Percentiles rank a stretch among this genome's conserved stretches.
Evolutionary conservation across 257 asterid genomes (phyloP).

Genomic region (Ajuga chamaepitys): DNA sequence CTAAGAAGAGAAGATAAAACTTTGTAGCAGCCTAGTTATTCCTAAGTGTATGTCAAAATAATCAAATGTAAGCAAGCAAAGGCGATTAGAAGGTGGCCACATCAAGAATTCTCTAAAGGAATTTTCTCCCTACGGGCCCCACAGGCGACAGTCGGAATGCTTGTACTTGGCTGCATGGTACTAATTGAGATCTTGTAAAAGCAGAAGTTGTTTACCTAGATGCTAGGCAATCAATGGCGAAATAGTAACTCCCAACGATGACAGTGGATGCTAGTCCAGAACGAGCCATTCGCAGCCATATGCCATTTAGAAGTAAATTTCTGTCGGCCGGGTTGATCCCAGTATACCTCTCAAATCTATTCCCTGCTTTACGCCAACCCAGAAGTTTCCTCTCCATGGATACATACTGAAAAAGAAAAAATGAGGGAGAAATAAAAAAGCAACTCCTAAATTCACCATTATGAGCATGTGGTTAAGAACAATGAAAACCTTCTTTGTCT

Average conservation of each 20-base stretch:
- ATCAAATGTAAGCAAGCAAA: slow-evolving; percentile 8
- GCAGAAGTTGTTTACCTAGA: slow-evolving; percentile 19
- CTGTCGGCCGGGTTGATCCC: slow-evolving; percentile 90
- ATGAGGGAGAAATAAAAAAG: background rate
- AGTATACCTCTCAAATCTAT: slow-evolving; percentile 71
- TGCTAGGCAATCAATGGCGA: slow-evolving; percentile 44
- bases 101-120: background rate
- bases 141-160: background rate
- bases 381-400: slow-evolving; percentile 80
- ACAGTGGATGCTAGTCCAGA: slow-evolving; percentile 70
- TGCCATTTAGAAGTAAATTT: slow-evolving; percentile 57
- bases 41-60: slow-evolving; percentile 12
- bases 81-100: background rate
- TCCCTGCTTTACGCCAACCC: slow-evolving; percentile 72
- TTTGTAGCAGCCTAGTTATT: slow-evolving; percentile 16
- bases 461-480: too few species aligned
- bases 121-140: background rate
- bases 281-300: slow-evolving; percentile 80
- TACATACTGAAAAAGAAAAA: slow-evolving; percentile 53
- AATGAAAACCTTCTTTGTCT: background rate
- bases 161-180: background rate
- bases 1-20: slow-evolving; percentile 12
- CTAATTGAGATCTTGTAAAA: background rate
- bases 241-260: slow-evolving; percentile 68
- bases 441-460: background rate